These are phyloP conservation scores for Chloromonas sp. DNA, from an alignment of 163 green algal genomes.

Conservation along the genomic window DNA sequence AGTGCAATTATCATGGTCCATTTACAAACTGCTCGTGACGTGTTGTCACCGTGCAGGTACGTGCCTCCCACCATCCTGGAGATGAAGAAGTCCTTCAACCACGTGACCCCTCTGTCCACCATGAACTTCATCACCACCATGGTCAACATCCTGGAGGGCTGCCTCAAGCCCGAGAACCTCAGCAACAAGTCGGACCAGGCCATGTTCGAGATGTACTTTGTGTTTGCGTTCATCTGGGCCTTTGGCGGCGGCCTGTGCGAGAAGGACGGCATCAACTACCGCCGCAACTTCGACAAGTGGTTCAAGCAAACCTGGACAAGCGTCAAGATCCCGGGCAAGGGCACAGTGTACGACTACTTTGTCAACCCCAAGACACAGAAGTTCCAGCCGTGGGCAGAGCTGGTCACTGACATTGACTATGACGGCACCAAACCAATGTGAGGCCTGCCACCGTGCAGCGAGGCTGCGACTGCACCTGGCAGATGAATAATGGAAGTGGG, in stretches of 20 bases:
- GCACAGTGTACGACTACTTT: slow-evolving; percentile 81
- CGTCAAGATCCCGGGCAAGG: slow-evolving; percentile 75
- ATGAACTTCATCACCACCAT: slow-evolving; percentile 81
- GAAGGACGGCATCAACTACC: slow-evolving; percentile 82
- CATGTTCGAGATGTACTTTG: slow-evolving; percentile 73
- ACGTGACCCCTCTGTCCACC: slow-evolving; percentile 72
- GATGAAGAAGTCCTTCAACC: slow-evolving; percentile 75
- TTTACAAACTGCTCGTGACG: no score
- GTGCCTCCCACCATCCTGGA: slow-evolving; percentile 69
- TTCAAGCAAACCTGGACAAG: slow-evolving; percentile 73
- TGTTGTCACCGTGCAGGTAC: slow-evolving; percentile 41
- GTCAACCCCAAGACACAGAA: slow-evolving; percentile 79
- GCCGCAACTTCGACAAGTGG: slow-evolving; percentile 82
- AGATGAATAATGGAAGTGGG: no score
- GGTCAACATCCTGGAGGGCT: slow-evolving; percentile 76
- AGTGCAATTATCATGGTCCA: no score
- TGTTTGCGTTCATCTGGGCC: slow-evolving; percentile 77
- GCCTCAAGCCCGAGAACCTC: slow-evolving; percentile 75
- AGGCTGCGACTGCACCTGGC: no score
- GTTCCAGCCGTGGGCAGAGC: slow-evolving; percentile 67
- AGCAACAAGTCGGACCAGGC: slow-evolving; percentile 66
- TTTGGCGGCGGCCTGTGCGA: slow-evolving; percentile 75
- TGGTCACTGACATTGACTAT: slow-evolving; percentile 65
- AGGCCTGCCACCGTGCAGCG: not conserved
- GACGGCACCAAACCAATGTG: slow-evolving; percentile 28